Evolutionary conservation across 2,329 filamentous ascomycete species (phyloP).

Genomic region (Penicillium janthinellum): DNA sequence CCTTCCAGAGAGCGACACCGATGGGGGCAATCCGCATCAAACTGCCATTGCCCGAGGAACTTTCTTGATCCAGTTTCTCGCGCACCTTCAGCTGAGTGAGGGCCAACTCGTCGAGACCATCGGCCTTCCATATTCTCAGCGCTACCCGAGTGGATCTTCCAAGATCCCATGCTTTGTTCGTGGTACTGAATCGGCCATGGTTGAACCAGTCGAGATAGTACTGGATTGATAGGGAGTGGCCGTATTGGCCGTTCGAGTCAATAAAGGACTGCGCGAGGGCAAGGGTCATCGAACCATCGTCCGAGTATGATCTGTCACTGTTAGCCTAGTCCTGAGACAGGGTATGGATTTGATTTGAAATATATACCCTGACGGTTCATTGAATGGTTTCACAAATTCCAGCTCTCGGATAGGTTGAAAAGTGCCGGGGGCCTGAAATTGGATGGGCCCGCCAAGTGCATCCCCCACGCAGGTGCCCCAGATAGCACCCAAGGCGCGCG

Average conservation of each 20-base stretch:
- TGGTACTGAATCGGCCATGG: constrained; percentile 42
- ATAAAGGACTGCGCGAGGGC: constrained; percentile 46
- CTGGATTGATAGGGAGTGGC: constrained; percentile 34
- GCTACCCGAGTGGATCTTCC: constrained; percentile 38
- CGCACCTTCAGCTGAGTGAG: constrained; percentile 23
- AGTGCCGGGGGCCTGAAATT: constrained; percentile 40
- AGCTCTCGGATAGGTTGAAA: constrained; percentile 41
- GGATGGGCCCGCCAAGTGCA: constrained; percentile 47
- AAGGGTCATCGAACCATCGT: constrained; percentile 49
- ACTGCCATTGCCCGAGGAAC: constrained; percentile 42
- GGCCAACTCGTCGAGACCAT: constrained; percentile 1
- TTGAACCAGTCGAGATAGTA: constrained; percentile 43
- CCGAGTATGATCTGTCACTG: constrained; percentile 40
- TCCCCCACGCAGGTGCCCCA: constrained; percentile 46
- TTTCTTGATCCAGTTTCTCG: constrained; percentile 18
- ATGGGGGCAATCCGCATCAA: constrained; percentile 48
- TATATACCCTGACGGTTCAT: constrained; percentile 39
- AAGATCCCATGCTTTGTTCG: constrained; percentile 43
- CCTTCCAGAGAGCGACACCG: constrained; percentile 33
- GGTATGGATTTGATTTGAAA: neutral
- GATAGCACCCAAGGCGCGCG: constrained; percentile 33
- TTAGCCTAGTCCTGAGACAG: neutral
- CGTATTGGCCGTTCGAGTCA: constrained; percentile 32
- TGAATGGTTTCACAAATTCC: constrained; percentile 37
- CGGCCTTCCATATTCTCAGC: constrained; percentile 36